These are phyloP conservation scores for Mucor circinelloides DNA, from an alignment of 371 early-diverging fungal species.

Conservation along the genomic window DNA sequence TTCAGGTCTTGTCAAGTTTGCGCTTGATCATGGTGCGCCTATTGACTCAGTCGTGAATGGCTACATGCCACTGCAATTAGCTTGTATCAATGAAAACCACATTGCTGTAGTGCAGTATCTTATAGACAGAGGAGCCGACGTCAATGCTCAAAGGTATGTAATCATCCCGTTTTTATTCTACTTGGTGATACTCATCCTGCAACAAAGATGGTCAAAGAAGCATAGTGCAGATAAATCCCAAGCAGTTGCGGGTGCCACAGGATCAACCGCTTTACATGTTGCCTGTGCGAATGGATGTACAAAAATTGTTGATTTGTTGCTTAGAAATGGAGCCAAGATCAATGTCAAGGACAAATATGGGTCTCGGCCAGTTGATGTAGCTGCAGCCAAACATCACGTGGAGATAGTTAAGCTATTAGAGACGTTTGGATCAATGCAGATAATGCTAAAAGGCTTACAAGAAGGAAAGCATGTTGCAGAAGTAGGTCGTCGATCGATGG, in stretches of 20 bases:
- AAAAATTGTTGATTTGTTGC: constrained; percentile 59
- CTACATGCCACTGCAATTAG: constrained; percentile 70
- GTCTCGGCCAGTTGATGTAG: constrained; percentile 60
- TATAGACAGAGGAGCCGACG: constrained; percentile 73
- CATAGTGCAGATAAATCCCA: constrained; percentile 31
- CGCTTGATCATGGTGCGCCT: constrained; percentile 71
- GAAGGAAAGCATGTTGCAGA: constrained; percentile 16
- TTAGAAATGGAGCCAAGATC: constrained; percentile 62
- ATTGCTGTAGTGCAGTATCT: constrained; percentile 70
- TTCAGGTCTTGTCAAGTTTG: constrained; percentile 69
- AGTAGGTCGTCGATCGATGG: constrained; percentile 23
- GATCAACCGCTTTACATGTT: constrained; percentile 76
- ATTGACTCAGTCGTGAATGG: constrained; percentile 73
- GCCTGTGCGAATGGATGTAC: constrained; percentile 74
- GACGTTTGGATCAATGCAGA: constrained; percentile 26
- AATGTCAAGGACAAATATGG: constrained; percentile 70
- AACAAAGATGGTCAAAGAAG: constrained; percentile 38
- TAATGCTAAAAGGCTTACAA: constrained; percentile 30
- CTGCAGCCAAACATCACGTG: constrained; percentile 55
- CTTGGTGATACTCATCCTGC: neutral
- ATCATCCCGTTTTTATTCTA: neutral
- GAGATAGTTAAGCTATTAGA: constrained; percentile 53
- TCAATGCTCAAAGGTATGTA: constrained; percentile 62
- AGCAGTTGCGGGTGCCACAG: constrained; percentile 45
- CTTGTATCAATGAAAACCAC: constrained; percentile 67